Evolutionary conservation across 441 rosid species (phyloP), one percentile per base, ranked within the genome.

Genomic region (Adansonia madagascariensis): DNA sequence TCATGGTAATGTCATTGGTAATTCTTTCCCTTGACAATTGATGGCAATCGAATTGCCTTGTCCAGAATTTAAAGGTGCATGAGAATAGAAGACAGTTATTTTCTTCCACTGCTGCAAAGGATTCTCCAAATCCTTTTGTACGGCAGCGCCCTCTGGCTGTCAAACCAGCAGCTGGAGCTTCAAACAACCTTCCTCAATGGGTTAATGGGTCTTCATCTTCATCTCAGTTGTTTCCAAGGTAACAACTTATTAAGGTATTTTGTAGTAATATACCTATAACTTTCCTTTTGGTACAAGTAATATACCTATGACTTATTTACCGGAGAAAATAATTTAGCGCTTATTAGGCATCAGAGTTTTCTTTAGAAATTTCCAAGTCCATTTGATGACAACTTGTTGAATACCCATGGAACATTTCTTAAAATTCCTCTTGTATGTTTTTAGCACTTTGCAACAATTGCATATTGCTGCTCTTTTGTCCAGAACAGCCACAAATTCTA

Each of bases 71-170:
- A 47, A 68, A 68, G 43, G 56, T 47, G 47, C 73, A 68, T 14
- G 73, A 68, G 18, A 68, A 68, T 47, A 68, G 73, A 47, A 68
- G 73, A 47, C 73, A 68, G 56, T 47, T 68, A 47, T 68, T 68
- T 68, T 68, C 73, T 68, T 68, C 73, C 53, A 18, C 55, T 68
- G 56, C 73, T 47, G 22, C 73, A 24, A 68, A 68, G 39, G 73
- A 68, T 49, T 47, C 73, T 47, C 56, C 73, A 22, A 68, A 68
- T 68, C 73, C 73, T 47, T 68, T 68, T 68, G 35, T 68, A 20
- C 73, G 73, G 9, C 73, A 68, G 57, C 73, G 73, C 0, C 73
- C 73, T 18, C 73, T 68, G 73, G 57, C 41, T 68, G 18, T 9
- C 10, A 68, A 22, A 47, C 8, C 73, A 12, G 57, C 3, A 0